Conservation (phyloP, 2,329 filamentous ascomycete genomes). For the Arthroderma uncinatum region DNA sequence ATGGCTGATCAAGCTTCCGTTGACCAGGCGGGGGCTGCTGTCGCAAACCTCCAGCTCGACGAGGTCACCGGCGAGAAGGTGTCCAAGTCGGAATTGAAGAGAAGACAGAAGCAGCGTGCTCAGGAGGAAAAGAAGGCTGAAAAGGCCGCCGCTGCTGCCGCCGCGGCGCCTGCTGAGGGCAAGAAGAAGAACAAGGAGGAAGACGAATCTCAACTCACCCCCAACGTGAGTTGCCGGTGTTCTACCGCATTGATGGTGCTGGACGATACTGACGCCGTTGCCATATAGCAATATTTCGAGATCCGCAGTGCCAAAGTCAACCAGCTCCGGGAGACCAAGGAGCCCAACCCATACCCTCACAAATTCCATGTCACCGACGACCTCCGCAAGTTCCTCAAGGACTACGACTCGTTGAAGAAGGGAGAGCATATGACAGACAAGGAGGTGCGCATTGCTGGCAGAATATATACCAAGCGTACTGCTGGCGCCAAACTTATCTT, state of each 20-base stretch:
- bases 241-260: background rate
- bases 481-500: constrained; percentile 79
- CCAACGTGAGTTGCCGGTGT: constrained; percentile 47
- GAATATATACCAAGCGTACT: constrained; percentile 79
- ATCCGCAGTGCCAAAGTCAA: constrained; percentile 77
- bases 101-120: constrained; percentile 81
- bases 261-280: background rate
- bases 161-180: constrained; percentile 21
- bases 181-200: constrained; percentile 49
- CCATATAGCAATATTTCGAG: constrained; percentile 75
- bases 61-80: constrained; percentile 82
- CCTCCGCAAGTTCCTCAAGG: constrained; percentile 63
- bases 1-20: constrained; percentile 4
- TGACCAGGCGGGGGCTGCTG: constrained; percentile 35
- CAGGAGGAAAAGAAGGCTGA: constrained; percentile 80
- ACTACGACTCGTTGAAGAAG: constrained; percentile 69
- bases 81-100: constrained; percentile 87
- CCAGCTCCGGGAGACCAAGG: constrained; percentile 59
- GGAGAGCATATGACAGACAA: constrained; percentile 71
- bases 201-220: constrained; percentile 61
- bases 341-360: constrained; percentile 84
- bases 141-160: constrained; percentile 59
- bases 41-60: constrained; percentile 72
- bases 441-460: constrained; percentile 64
- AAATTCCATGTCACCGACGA: constrained; percentile 82